phyloP scores from a whole-genome alignment of 495 filamentous ascomycete genomes.

The Penicillium flavigenum region DNA sequence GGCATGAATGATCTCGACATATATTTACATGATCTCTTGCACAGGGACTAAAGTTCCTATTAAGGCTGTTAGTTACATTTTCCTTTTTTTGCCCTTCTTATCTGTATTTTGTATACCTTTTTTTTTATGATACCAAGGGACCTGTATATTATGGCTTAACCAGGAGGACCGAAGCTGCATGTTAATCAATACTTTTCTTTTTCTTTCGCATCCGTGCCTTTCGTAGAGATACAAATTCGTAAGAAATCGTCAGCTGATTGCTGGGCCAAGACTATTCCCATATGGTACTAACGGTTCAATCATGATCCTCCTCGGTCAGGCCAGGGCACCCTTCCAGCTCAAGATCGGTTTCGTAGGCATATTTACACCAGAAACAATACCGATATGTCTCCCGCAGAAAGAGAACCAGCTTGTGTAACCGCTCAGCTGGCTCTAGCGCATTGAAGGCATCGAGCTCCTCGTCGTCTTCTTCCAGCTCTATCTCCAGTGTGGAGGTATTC shows the following conservation, averaged over 20 bases:
- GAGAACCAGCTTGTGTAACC: conserved; percentile 59
- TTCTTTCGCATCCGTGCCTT: too few relatives aligned
- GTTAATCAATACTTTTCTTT: conserved; percentile 13
- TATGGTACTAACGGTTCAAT: conserved; percentile 43
- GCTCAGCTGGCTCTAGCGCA: conserved; percentile 60
- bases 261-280: neutral
- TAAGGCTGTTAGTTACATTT: conserved; percentile 3
- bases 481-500: conserved; percentile 47
- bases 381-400: conserved; percentile 66
- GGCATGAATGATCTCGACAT: neutral
- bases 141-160: conserved; percentile 27
- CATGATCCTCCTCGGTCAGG: conserved; percentile 87
- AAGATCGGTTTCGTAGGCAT: conserved; percentile 59
- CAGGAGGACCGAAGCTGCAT: conserved; percentile 16
- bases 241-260: neutral
- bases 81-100: conserved; percentile 2
- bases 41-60: neutral
- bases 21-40: conserved; percentile 3
- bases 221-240: neutral
- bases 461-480: conserved; percentile 82
- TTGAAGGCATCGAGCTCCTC: conserved; percentile 83
- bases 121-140: conserved; percentile 31
- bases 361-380: conserved; percentile 99
- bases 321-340: conserved; percentile 90
- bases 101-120: conserved; percentile 11